These are phyloP conservation scores for Dendrothele bispora DNA, from an alignment of 768 basidiomycete species.

Conservation along the genomic window DNA sequence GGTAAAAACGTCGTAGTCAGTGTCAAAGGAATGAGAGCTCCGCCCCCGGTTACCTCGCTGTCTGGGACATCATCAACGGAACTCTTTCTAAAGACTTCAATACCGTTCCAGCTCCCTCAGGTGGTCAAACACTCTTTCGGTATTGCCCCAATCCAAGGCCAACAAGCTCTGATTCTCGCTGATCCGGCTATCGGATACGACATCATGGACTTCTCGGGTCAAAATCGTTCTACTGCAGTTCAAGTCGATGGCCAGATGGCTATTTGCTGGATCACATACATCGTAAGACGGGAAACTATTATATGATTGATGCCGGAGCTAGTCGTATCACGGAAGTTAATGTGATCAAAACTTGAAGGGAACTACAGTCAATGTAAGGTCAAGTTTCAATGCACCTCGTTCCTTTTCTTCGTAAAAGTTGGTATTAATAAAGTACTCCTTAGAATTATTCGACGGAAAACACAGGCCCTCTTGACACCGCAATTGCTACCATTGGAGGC, in stretches of 20 bases:
- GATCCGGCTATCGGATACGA: constrained; percentile 41
- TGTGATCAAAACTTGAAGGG: constrained; percentile 45
- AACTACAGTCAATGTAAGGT: constrained; percentile 42
- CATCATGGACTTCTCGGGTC: constrained; percentile 29
- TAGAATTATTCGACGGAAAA: constrained; percentile 40
- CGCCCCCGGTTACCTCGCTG: constrained; percentile 49
- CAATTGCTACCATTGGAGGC: constrained; percentile 33
- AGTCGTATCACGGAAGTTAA: constrained; percentile 42
- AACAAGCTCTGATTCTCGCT: constrained; percentile 37
- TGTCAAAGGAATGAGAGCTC: constrained; percentile 46
- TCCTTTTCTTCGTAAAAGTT: background rate
- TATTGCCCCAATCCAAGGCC: constrained; percentile 40
- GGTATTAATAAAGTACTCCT: background rate
- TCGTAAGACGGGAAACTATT: constrained; percentile 41
- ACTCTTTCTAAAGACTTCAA: constrained; percentile 41
- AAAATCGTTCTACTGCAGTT: constrained; percentile 25
- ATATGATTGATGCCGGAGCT: constrained; percentile 41
- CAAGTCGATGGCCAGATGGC: constrained; percentile 37
- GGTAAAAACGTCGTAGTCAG: constrained; percentile 42
- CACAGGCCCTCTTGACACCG: constrained; percentile 39
- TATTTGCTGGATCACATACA: constrained; percentile 44
- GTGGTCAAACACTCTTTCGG: constrained; percentile 50
- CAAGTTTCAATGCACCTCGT: constrained; percentile 40
- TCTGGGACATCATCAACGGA: constrained; percentile 48
- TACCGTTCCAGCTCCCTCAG: constrained; percentile 31